These are phyloP conservation scores for Mediolabrus comicus DNA, from an alignment of 108 stramenopile species.

Conservation along the genomic window DNA sequence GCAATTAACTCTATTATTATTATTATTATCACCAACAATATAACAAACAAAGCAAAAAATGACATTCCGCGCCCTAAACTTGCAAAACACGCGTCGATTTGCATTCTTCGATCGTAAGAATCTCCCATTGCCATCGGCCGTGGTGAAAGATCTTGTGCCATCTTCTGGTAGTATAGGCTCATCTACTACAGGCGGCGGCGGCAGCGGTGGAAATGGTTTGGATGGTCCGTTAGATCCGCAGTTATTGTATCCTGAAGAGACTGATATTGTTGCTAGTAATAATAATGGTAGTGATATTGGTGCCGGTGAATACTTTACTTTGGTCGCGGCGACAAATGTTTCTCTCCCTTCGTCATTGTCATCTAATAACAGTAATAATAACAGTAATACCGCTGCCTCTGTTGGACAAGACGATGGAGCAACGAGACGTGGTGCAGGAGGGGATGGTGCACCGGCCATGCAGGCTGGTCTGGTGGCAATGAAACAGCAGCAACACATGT, in stretches of 20 bases:
- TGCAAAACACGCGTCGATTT: slow-evolving; percentile 49
- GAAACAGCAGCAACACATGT: slow-evolving; percentile 9
- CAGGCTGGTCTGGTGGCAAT: slow-evolving; percentile 25
- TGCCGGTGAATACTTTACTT: slow-evolving; percentile 33
- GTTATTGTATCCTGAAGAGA: slow-evolving; percentile 19
- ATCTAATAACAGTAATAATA: neutral
- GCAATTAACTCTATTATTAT: too few relatives aligned
- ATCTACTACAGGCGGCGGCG: neutral
- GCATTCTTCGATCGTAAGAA: slow-evolving; percentile 86
- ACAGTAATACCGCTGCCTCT: neutral
- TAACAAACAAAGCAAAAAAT: neutral
- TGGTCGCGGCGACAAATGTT: slow-evolving; percentile 15
- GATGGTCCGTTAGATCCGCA: slow-evolving; percentile 3
- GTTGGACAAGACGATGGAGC: neutral
- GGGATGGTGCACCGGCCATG: slow-evolving; percentile 39
- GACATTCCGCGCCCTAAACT: neutral
- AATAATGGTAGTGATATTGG: slow-evolving; percentile 23
- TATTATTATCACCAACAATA: too few relatives aligned
- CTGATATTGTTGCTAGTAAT: neutral
- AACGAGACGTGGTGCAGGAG: slow-evolving; percentile 16
- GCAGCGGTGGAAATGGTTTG: neutral
- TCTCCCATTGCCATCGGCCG: slow-evolving; percentile 66
- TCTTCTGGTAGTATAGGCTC: neutral
- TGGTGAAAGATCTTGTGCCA: slow-evolving; percentile 72
- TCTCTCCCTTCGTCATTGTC: slow-evolving; percentile 19